phyloP scores from a whole-genome alignment of 1,139 yeast species.

The Nematodospora anomalae region DNA sequence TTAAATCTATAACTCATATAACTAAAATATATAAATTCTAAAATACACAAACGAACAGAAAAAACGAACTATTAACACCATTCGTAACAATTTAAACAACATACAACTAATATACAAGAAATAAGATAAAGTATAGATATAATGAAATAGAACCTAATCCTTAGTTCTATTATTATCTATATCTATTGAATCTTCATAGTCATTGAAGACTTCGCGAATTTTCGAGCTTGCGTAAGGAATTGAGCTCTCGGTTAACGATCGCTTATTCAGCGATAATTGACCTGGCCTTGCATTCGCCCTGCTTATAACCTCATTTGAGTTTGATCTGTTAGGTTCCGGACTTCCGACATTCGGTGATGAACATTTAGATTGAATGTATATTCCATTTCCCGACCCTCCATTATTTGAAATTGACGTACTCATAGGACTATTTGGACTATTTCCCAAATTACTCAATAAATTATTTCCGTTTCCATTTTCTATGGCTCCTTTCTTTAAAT shows the following conservation, averaged over 20 bases:
- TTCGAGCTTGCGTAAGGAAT: conserved; percentile 8
- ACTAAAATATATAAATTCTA: too few relatives aligned
- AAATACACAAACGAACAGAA: too few relatives aligned
- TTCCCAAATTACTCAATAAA: conserved; percentile 1
- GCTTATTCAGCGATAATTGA: conserved; percentile 27
- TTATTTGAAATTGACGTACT: conserved; percentile 11
- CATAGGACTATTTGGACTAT: conserved; percentile 13
- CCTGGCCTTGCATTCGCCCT: conserved; percentile 25
- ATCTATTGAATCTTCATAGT: conserved; percentile 9
- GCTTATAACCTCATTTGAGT: conserved; percentile 26
- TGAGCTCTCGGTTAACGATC: conserved; percentile 39
- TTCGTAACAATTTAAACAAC: too few relatives aligned
- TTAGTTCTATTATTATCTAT: conserved; percentile 5
- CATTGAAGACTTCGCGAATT: conserved; percentile 9
- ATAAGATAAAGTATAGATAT: too few relatives aligned
- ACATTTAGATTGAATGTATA: conserved; percentile 7
- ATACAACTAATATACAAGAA: too few relatives aligned
- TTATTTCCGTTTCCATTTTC: conserved; percentile 17
- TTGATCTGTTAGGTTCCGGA: conserved; percentile 24
- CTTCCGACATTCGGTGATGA: conserved; percentile 12
- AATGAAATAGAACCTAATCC: too few relatives aligned
- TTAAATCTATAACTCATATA: neutral
- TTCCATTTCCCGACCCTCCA: conserved; percentile 13
- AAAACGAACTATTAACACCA: neutral
- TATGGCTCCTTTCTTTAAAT: conserved; percentile 40